phyloP scores from a whole-genome alignment of 805 yeast genomes.

The Scheffersomyces coipomensis region DNA sequence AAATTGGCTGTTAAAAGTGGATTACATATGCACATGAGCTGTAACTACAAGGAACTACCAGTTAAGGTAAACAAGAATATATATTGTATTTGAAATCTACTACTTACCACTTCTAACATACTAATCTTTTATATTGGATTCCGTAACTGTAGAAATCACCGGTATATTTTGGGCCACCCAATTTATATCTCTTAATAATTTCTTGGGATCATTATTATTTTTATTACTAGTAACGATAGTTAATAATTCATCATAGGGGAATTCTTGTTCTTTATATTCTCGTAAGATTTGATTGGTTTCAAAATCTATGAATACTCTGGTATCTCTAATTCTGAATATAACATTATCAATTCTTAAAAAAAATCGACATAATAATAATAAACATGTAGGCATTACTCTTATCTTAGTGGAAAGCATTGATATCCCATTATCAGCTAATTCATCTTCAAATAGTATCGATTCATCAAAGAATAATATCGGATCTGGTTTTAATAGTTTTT shows the following conservation, averaged over 20 bases:
- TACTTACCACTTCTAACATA: too few relatives aligned
- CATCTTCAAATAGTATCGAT: conserved; percentile 87
- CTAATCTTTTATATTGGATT: too few relatives aligned
- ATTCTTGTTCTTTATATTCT: conserved; percentile 68
- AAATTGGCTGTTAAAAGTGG: too few relatives aligned
- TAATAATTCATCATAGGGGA: conserved; percentile 30
- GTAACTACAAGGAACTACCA: too few relatives aligned
- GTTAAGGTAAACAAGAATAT: too few relatives aligned
- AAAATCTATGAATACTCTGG: conserved; percentile 80
- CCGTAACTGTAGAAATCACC: conserved; percentile 18
- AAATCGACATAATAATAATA: conserved; percentile 71
- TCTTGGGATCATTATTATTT: conserved; percentile 34
- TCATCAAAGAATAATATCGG: conserved; percentile 91
- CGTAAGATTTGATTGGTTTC: conserved; percentile 61
- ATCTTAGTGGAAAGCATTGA: conserved; percentile 74
- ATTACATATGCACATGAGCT: too few relatives aligned
- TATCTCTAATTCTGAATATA: conserved; percentile 77
- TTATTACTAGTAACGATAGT: conserved; percentile 21
- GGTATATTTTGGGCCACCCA: conserved; percentile 68
- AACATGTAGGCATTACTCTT: conserved; percentile 82
- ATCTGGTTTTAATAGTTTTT: conserved; percentile 67
- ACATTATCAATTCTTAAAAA: conserved; percentile 91
- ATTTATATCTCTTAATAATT: conserved; percentile 66
- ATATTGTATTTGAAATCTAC: too few relatives aligned
- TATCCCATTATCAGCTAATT: conserved; percentile 93